Conservation (phyloP, 2,329 filamentous ascomycete genomes). For the Gnomoniopsis sp. region DNA sequence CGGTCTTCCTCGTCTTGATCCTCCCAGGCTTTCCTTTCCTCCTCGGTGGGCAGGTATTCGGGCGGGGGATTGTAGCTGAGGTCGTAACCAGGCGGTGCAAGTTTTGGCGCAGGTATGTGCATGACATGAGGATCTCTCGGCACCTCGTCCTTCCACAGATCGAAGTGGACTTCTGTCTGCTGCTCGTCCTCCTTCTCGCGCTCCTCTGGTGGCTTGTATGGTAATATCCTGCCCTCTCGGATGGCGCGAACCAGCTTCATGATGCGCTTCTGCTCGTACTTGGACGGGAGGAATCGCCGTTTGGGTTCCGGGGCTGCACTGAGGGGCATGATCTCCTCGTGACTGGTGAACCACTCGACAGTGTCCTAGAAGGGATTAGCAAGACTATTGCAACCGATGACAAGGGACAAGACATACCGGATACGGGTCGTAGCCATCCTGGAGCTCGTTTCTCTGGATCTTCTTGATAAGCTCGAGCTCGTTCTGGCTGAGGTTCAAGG, state of each 20-base stretch:
- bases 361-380: slow-evolving; percentile 55
- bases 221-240: slow-evolving; percentile 86
- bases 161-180: slow-evolving; percentile 70
- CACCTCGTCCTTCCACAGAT: slow-evolving; percentile 93
- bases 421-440: slow-evolving; percentile 90
- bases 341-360: slow-evolving; percentile 89
- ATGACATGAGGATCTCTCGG: slow-evolving; percentile 80
- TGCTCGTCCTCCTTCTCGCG: slow-evolving; percentile 67
- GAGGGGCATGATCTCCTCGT: slow-evolving; percentile 89
- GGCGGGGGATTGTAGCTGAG: slow-evolving; percentile 94
- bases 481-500: slow-evolving; percentile 79
- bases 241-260: slow-evolving; percentile 98
- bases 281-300: slow-evolving; percentile 90
- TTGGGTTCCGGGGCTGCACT: slow-evolving; percentile 95
- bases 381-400: background rate
- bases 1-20: slow-evolving; percentile 84
- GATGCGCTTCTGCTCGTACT: slow-evolving; percentile 92
- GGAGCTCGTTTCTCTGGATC: slow-evolving; percentile 84
- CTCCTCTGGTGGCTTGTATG: slow-evolving; percentile 74
- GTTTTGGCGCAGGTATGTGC: slow-evolving; percentile 92
- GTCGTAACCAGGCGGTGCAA: slow-evolving; percentile 89
- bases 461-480: slow-evolving; percentile 86
- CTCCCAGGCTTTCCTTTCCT: slow-evolving; percentile 84
- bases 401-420: slow-evolving; percentile 51
- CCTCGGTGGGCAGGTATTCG: slow-evolving; percentile 85